A percentile compares a stretch with the other conserved stretches of the same genome.
phyloP scores from a whole-genome alignment of 441 rosid genomes.

The Dalechampia spathulata region DNA sequence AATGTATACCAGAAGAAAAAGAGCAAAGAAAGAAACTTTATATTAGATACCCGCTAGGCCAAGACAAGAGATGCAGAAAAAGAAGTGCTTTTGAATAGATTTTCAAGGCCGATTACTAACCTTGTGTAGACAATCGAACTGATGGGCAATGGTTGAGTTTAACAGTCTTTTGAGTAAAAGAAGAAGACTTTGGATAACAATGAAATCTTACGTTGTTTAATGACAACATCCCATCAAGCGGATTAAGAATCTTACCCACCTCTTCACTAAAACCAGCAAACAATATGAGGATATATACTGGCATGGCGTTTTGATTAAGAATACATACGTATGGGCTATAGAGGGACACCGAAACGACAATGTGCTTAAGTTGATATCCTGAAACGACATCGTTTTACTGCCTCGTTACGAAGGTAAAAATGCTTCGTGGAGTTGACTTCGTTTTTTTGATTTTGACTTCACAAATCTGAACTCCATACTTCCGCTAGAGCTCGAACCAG shows the following conservation, averaged over 20 bases:
- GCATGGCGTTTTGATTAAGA: background rate
- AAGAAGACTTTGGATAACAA: slow-evolving; percentile 10
- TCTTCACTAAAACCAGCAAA: no score
- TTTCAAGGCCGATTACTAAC: slow-evolving; percentile 13
- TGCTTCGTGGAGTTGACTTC: no score
- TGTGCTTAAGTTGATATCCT: background rate
- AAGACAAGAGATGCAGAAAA: background rate
- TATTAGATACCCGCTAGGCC: background rate
- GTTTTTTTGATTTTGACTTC: background rate
- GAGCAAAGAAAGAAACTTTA: no score
- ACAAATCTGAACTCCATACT: background rate
- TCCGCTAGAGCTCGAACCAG: background rate
- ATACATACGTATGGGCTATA: background rate
- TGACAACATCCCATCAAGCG: slow-evolving; percentile 14
- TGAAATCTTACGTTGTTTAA: slow-evolving; percentile 17
- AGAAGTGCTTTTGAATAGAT: no score
- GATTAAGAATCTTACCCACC: slow-evolving; percentile 11
- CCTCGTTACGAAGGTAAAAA: no score
- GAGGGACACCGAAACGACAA: background rate
- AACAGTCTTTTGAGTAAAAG: slow-evolving; percentile 10
- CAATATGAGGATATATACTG: no score
- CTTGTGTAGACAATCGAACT: slow-evolving; percentile 25
- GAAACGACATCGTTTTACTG: no score
- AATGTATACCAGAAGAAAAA: background rate
- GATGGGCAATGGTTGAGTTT: slow-evolving; percentile 1